phyloP scores from a whole-genome alignment of 768 basidiomycete genomes.

The Leucocoprinus sp. region DNA sequence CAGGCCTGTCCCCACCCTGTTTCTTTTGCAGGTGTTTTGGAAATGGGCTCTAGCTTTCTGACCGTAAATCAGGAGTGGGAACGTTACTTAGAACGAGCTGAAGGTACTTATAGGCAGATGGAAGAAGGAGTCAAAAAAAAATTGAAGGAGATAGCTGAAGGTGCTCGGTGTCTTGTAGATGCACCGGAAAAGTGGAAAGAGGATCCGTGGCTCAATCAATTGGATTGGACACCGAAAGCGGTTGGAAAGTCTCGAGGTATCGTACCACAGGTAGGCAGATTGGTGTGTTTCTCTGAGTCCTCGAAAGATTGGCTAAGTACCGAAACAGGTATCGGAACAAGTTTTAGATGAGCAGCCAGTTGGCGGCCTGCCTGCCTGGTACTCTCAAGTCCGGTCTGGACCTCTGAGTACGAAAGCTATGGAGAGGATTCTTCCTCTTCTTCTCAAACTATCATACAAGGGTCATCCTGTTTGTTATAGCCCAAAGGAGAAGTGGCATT shows the following conservation, averaged over 20 bases:
- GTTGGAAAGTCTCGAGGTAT: conserved; percentile 60
- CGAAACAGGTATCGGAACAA: no score
- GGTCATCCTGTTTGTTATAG: conserved; percentile 52
- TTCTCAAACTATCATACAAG: conserved; percentile 57
- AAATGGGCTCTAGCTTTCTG: conserved; percentile 89
- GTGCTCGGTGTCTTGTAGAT: conserved; percentile 56
- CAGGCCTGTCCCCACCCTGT: conserved; percentile 84
- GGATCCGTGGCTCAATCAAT: conserved; percentile 80
- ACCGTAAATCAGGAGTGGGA: conserved; percentile 91
- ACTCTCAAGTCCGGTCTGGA: conserved; percentile 35
- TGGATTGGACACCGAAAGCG: conserved; percentile 92
- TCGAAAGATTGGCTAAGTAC: background rate
- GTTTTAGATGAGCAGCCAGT: background rate
- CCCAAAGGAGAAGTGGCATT: conserved; percentile 62
- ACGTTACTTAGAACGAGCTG: conserved; percentile 69
- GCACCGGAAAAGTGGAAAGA: conserved; percentile 47
- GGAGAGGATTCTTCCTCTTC: conserved; percentile 54
- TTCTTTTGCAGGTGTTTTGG: conserved; percentile 82
- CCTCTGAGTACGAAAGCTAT: conserved; percentile 33
- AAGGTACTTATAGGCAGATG: conserved; percentile 58
- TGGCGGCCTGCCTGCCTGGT: conserved; percentile 46
- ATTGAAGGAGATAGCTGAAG: conserved; percentile 60
- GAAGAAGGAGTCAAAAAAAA: conserved; percentile 74
- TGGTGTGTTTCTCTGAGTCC: background rate
- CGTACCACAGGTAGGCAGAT: conserved; percentile 10